Percentiles rank a stretch among this genome's conserved stretches.
These are phyloP conservation scores for Corchorus capsularis DNA, from an alignment of 345 rosid genomes.

Conservation along the genomic window DNA sequence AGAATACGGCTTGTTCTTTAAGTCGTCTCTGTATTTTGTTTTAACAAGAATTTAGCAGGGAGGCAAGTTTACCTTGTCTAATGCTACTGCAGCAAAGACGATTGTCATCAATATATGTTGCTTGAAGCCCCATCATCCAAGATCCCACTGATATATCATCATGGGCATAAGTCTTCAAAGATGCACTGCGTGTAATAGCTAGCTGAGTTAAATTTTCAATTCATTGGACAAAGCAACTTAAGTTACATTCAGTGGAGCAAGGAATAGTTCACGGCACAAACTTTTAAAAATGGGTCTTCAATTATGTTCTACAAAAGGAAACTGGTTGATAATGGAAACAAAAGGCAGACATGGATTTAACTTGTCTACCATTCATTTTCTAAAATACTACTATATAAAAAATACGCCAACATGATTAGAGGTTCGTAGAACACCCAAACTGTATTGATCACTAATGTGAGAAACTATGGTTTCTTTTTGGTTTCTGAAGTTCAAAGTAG, in stretches of 20 bases:
- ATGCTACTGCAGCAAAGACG: slow-evolving; percentile 85
- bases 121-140: slow-evolving; percentile 95
- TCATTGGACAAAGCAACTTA: background rate
- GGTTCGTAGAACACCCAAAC: slow-evolving; percentile 4
- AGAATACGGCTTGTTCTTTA: background rate
- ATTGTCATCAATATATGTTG: slow-evolving; percentile 88
- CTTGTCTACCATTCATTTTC: background rate
- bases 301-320: background rate
- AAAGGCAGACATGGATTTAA: background rate
- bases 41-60: background rate
- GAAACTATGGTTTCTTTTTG: background rate
- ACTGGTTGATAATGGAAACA: background rate
- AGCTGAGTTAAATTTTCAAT: slow-evolving; percentile 4
- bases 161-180: slow-evolving; percentile 79
- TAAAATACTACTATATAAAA: background rate
- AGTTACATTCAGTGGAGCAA: background rate
- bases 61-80: slow-evolving; percentile 67
- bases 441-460: slow-evolving; percentile 1
- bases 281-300: background rate
- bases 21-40: background rate
- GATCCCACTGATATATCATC: slow-evolving; percentile 90
- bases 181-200: slow-evolving; percentile 60
- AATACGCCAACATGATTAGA: background rate
- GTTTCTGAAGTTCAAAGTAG: slow-evolving; percentile 8
- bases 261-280: background rate